Base-by-base conservation (phyloP, 371 early-diverging fungal species). In the Rhizopus sp. region DNA sequence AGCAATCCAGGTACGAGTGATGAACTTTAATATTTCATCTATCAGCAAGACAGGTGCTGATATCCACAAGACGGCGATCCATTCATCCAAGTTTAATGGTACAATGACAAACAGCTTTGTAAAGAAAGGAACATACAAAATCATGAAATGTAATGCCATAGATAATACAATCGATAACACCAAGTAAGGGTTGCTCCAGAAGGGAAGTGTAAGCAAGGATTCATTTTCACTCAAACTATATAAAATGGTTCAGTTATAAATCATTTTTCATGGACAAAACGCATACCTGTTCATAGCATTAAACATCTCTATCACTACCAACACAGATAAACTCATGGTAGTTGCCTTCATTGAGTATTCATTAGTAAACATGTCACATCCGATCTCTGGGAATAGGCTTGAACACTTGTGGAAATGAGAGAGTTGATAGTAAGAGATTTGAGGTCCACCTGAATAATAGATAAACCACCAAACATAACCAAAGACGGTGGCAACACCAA, bases 381-480 rank as follows among this genome's bases (percentile, higher is more conserved):
- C 98, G 67, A 96, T 85, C 62, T 91, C 93, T 44, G 93, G 92
- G 83, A 95, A 94, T 33, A 91, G 69, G 0, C 82, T 55, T 34
- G 83, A 66, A 75, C 98, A 97, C 64, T 88, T 75, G 79, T 94
- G 94, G 88, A 94, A 96, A 75, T 95, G 77, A 44, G 94, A 87
- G 74, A 98, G 74, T 69, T 98, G 92, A 63, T 88, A 73, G 74
- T 83, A 97, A 37, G 86, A 77, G 59, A 98, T 90, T 60, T 89
- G 88, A 10, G 98, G 97, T 13, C 97, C 97, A 31, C 66, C 77
- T 9, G 63, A 34, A 69, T 92, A 95, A 69, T 81, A 96, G 84
- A 97, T 86, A 73, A 93, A 97, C 94, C 95, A 97, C 96, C 97
- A 97, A n/a, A 91, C 95, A 64, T 97, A 96, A 29, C 94, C 98